Evolutionary conservation across 768 basidiomycete species (phyloP).

Genomic region (Cystofilobasidium ferigula): DNA sequence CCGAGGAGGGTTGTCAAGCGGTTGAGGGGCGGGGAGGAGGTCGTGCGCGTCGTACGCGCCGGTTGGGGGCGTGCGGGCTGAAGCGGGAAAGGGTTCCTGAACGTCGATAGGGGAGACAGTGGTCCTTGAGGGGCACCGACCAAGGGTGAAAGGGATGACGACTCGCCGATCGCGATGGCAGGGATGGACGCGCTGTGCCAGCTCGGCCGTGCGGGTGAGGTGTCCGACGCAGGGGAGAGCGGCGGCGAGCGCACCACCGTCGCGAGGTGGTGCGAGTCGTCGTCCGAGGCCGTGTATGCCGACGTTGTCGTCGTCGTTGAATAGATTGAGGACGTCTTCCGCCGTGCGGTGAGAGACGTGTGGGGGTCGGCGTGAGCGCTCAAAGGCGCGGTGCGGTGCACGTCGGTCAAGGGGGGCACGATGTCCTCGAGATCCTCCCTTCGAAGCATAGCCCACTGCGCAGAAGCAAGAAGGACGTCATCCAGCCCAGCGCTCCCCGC

Average conservation of each 20-base stretch:
- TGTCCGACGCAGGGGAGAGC: background rate
- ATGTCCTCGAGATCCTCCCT: background rate
- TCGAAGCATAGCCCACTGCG: background rate
- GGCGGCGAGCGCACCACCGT: background rate
- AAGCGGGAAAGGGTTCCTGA: background rate
- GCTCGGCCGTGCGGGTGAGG: too few species aligned
- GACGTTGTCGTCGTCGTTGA: background rate
- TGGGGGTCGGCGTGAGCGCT: too few species aligned
- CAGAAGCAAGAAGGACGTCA: background rate
- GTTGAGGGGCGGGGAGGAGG: background rate
- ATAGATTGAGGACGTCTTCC: too few species aligned
- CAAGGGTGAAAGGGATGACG: too few species aligned
- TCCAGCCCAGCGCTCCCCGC: background rate
- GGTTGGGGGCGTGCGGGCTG: background rate
- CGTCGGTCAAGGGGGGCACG: background rate
- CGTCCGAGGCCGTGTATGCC: background rate
- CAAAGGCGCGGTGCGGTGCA: too few species aligned
- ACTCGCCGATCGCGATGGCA: too few species aligned
- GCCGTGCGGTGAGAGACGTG: too few species aligned
- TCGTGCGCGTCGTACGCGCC: background rate
- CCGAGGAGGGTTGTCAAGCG: background rate
- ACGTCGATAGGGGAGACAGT: background rate
- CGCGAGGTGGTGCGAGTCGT: background rate
- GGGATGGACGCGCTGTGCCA: too few species aligned
- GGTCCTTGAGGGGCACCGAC: too few species aligned